Percentiles rank a stretch among this genome's conserved stretches.
Evolutionary conservation across 2,329 filamentous ascomycete genomes (phyloP).

Genomic region (Clarireedia sp.): DNA sequence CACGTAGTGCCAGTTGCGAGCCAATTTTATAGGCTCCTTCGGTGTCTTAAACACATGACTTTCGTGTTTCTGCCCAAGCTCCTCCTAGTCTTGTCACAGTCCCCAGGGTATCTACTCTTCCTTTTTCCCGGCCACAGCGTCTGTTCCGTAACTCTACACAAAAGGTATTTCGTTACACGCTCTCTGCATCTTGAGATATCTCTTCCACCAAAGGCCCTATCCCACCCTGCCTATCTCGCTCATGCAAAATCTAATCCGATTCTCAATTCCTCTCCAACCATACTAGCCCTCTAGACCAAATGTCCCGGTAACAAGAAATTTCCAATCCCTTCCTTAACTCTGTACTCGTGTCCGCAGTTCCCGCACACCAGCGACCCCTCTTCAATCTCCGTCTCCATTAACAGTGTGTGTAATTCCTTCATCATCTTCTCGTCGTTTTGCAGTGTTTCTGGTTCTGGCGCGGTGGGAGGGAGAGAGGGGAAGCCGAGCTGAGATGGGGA

Average conservation of each 20-base stretch:
- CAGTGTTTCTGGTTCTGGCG: conserved; percentile 55
- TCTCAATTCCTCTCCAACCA: not conserved
- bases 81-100: not conserved
- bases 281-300: conserved; percentile 48
- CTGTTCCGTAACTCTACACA: no score
- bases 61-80: not conserved
- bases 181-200: no score
- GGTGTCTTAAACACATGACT: no score
- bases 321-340: conserved; percentile 89
- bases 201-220: not conserved
- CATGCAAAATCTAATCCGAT: not conserved
- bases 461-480: conserved; percentile 57
- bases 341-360: conserved; percentile 89
- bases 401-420: conserved; percentile 68
- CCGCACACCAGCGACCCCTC: conserved; percentile 87
- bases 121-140: not conserved
- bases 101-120: not conserved
- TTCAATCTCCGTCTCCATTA: conserved; percentile 83
- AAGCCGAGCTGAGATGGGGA: conserved; percentile 61
- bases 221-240: not conserved
- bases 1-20: no score
- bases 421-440: conserved; percentile 61
- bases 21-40: no score
- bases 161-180: no score
- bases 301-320: conserved; percentile 94